Base-by-base conservation (phyloP, 495 filamentous ascomycete species). In the Hyaloscypha hepaticicola region DNA sequence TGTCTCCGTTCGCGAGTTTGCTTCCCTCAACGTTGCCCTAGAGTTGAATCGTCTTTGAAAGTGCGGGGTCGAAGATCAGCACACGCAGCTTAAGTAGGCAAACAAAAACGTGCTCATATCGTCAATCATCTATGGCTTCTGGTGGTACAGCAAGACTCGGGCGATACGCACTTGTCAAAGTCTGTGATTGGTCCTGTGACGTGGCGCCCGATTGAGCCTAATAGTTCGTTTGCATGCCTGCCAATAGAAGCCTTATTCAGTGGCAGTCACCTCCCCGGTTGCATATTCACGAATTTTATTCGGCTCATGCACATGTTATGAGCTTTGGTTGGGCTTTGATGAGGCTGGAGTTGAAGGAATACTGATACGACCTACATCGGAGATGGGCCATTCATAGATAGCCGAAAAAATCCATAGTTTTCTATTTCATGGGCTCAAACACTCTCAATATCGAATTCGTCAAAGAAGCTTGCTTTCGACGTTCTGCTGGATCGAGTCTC, bases 121-220 rank as follows among this genome's bases (percentile, higher is more conserved):
- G n/a, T 27, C 3, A 24, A 14, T 24, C 21, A 53, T 53, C 24
- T 24, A 53, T 53, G 50, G 21, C 50, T 53, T 53, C 50, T 25
- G 50, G 11, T 53, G 25, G 11, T 19, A 53, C 25, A 1, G 25
- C 21, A 53, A 53, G 50, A 7, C 50, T 24, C 21, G 22, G 50
- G 25, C 22, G 50, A 25, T 53, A 25, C 11, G 21, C 50, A 27
- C 22, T 26, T 53, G 50, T 53, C 11, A 5, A 16, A 50, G 5
- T 50, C 5, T n/a, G 6, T 24, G 22, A 9, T 25, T 53, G 21
- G 5, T 53, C 50, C 5, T 53, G 50, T 53, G 50, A 53, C 25
- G 19, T 53, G 50, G 50, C n/a, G 50, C 25, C 22, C 25, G 22
- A 53, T 53, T 53, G 25, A 53, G 50, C 50, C 50, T 53, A 53